Evolutionary conservation across 2,329 filamentous ascomycete genomes (phyloP).

Genomic region (Pseudogymnoascus sp.): DNA sequence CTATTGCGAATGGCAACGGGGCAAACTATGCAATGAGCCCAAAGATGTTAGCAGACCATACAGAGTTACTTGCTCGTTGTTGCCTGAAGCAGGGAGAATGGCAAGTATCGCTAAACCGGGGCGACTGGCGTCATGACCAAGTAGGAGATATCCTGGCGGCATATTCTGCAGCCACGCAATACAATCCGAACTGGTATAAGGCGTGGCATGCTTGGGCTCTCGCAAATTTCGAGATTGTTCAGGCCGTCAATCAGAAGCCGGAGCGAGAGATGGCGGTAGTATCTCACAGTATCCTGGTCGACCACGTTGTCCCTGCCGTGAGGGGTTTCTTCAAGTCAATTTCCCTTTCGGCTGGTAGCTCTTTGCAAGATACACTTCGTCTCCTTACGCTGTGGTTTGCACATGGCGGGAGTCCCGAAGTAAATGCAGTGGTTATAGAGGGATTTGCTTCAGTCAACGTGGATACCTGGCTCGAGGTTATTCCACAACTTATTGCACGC

Average conservation of each 20-base stretch:
- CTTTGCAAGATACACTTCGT: conserved; percentile 87
- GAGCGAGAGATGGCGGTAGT: conserved; percentile 33
- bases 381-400: conserved; percentile 94
- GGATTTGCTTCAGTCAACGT: conserved; percentile 88
- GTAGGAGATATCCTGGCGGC: conserved; percentile 85
- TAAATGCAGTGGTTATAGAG: conserved; percentile 80
- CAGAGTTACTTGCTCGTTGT: conserved; percentile 79
- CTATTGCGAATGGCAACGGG: conserved; percentile 29
- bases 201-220: conserved; percentile 98
- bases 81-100: conserved; percentile 95
- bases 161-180: conserved; percentile 84
- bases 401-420: conserved; percentile 79
- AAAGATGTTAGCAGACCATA: conserved; percentile 50
- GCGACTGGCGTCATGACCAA: conserved; percentile 80
- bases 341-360: conserved; percentile 80
- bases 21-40: conserved; percentile 30
- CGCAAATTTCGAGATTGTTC: conserved; percentile 97
- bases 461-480: conserved; percentile 97
- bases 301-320: conserved; percentile 90
- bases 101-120: conserved; percentile 76
- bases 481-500: conserved; percentile 90
- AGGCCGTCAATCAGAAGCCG: conserved; percentile 46
- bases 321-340: conserved; percentile 98
- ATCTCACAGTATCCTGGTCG: conserved; percentile 59
- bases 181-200: conserved; percentile 95